These are phyloP conservation scores for Phlegmacium glaucopus DNA, from an alignment of 768 basidiomycete species.

Conservation along the genomic window DNA sequence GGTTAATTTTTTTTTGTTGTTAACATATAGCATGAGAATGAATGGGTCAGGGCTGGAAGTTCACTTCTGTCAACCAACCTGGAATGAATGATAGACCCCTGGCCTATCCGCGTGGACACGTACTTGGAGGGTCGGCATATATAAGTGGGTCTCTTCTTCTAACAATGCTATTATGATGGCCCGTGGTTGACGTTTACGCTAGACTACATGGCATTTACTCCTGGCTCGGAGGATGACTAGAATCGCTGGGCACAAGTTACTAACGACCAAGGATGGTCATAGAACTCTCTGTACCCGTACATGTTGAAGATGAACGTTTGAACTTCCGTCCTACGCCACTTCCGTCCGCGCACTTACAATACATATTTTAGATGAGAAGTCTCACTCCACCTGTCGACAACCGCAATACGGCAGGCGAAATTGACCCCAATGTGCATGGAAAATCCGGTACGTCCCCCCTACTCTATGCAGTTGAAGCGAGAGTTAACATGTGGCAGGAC, in stretches of 20 bases:
- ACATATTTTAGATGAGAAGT: slow-evolving; percentile 4
- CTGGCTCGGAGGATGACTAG: slow-evolving; percentile 42
- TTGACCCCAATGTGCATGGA: slow-evolving; percentile 28
- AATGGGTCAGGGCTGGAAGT: slow-evolving; percentile 26
- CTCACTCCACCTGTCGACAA: slow-evolving; percentile 21
- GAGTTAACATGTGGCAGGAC: too few species aligned
- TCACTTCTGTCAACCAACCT: slow-evolving; percentile 19
- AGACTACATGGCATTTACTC: slow-evolving; percentile 25
- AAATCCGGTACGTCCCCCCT: slow-evolving; percentile 23
- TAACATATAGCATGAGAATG: too few species aligned
- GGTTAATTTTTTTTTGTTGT: too few species aligned
- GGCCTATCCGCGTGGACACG: slow-evolving; percentile 21
- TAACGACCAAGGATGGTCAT: slow-evolving; percentile 47
- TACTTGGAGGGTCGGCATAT: slow-evolving; percentile 25
- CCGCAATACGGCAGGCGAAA: slow-evolving; percentile 28
- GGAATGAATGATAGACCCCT: slow-evolving; percentile 19
- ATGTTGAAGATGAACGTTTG: slow-evolving; percentile 23
- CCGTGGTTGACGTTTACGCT: slow-evolving; percentile 4
- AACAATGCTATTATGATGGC: not conserved
- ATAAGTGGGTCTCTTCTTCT: slow-evolving; percentile 22
- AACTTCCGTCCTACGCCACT: not conserved
- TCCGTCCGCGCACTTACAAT: slow-evolving; percentile 5
- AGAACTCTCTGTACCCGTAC: slow-evolving; percentile 28
- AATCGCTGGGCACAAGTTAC: slow-evolving; percentile 47
- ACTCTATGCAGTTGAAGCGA: too few species aligned